Base-by-base conservation (phyloP, 805 yeast genomes). In the Starmerella ratchasimensis region DNA sequence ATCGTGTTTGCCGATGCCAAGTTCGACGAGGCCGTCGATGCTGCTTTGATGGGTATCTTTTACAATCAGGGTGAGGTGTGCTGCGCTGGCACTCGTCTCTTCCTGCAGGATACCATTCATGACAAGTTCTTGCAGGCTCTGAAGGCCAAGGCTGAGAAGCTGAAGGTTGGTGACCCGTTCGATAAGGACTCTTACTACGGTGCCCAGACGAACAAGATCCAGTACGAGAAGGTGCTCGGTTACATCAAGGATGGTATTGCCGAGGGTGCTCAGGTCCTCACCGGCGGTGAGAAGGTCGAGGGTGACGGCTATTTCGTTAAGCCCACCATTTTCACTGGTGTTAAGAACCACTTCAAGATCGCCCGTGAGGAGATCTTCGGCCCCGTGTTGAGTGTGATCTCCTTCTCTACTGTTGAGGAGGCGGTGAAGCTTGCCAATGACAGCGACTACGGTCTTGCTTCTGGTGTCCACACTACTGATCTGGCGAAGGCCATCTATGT, bases 41-140 rank as follows among this genome's bases (percentile, higher is more conserved):
- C 74, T 65, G 75, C 82, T 48, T 69, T 80, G 32, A 58, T 69
- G 38, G 94, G 94, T 59, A 80, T 84, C 53, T 80, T 80, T 70
- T 81, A 71, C 69, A 86, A 86, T 68, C 75, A 86, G 56, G 97
- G 97, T 62, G 94, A 86, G 65, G 90, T 84, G 41, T 86, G 97
- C 63, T 78, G 86, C 53, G 94, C 95, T 22, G 88, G 93, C 51
- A 83, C 95, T 34, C 75, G 97, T 64, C 64, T 84, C 48, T 80
- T 80, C 59, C 79, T 84, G 42, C 94, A 88, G 61, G 88, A 79
- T 49, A 71, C 72, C 27, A 67, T 82, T 47, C 80, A 86, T 63
- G 94, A 84, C 44, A 65, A 73, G 56, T 71, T 83, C 45, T 56
- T 82, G 41, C 64, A 62, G 26, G 71, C 63, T 47, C 73, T 80